These are phyloP conservation scores for Musa itinerans DNA, from an alignment of 176 grass and related monocot species.

Conservation along the genomic window DNA sequence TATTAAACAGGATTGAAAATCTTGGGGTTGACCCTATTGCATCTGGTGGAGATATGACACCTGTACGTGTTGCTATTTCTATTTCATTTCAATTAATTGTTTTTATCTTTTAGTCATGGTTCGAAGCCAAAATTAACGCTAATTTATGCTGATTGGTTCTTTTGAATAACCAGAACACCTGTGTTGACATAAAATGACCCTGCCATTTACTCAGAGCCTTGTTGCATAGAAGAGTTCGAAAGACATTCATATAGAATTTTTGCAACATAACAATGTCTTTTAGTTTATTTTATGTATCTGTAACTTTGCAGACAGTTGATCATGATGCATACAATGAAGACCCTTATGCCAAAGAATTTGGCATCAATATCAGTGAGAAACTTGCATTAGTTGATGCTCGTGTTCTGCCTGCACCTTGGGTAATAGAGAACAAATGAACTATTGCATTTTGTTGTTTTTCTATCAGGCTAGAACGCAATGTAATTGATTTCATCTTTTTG, in stretches of 20 bases:
- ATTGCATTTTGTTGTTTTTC: neutral
- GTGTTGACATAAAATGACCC: too few relatives aligned
- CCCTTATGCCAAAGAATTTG: conserved; percentile 87
- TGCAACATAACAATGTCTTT: conserved; percentile 18
- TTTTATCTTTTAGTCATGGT: too few relatives aligned
- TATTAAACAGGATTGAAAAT: too few relatives aligned
- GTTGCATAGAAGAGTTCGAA: neutral
- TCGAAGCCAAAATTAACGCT: too few relatives aligned
- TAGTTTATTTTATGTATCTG: conserved; percentile 10
- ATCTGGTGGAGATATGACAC: too few relatives aligned
- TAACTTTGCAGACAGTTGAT: conserved; percentile 45
- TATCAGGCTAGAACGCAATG: neutral
- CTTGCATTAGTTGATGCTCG: conserved; percentile 70
- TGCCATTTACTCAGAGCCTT: too few relatives aligned
- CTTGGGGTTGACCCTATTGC: too few relatives aligned
- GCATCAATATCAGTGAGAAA: conserved; percentile 81
- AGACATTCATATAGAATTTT: neutral
- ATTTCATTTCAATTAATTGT: too few relatives aligned
- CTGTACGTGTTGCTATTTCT: too few relatives aligned
- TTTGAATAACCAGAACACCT: too few relatives aligned
- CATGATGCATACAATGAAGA: conserved; percentile 72
- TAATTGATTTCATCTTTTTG: neutral
- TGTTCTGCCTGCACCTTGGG: conserved; percentile 83
- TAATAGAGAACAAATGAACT: conserved; percentile 31
- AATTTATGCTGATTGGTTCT: too few relatives aligned